Evolutionary conservation across 2,329 filamentous ascomycete species (phyloP).

Genomic region (Tolypocladium ophioglossoides): DNA sequence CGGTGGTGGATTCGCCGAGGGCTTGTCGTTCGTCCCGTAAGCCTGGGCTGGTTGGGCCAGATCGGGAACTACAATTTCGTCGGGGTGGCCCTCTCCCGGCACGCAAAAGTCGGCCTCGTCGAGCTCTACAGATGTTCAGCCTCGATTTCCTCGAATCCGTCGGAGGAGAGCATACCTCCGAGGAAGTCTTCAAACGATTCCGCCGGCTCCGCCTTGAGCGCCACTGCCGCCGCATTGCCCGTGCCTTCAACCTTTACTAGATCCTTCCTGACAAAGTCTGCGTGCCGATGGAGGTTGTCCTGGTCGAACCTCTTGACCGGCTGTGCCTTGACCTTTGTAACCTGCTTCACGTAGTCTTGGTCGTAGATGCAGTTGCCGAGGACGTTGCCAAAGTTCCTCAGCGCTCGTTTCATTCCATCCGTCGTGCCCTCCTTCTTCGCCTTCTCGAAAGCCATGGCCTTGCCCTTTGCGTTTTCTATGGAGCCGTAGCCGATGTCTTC

Average conservation of each 20-base stretch:
- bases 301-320: conserved; percentile 66
- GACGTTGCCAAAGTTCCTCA: conserved; percentile 91
- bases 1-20: conserved; percentile 7
- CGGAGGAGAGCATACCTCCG: conserved; percentile 32
- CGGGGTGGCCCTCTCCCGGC: conserved; percentile 58
- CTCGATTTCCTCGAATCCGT: conserved; percentile 25
- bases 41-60: conserved; percentile 5
- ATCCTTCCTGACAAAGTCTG: conserved; percentile 60
- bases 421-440: conserved; percentile 98
- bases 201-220: conserved; percentile 18
- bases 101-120: conserved; percentile 70
- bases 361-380: conserved; percentile 98
- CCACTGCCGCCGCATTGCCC: conserved; percentile 1
- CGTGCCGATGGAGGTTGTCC: conserved; percentile 70
- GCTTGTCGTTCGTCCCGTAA: conserved; percentile 5
- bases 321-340: conserved; percentile 78
- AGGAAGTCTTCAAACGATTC: conserved; percentile 43
- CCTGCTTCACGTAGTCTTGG: conserved; percentile 81
- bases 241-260: conserved; percentile 15
- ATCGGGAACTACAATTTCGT: conserved; percentile 55
- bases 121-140: conserved; percentile 45
- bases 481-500: conserved; percentile 97
- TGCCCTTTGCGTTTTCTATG: conserved; percentile 91
- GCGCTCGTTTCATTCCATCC: conserved; percentile 78
- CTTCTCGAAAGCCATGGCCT: conserved; percentile 94